Evolutionary conservation across 345 rosid species (phyloP).

Genomic region (Arabidopsis arenosa): DNA sequence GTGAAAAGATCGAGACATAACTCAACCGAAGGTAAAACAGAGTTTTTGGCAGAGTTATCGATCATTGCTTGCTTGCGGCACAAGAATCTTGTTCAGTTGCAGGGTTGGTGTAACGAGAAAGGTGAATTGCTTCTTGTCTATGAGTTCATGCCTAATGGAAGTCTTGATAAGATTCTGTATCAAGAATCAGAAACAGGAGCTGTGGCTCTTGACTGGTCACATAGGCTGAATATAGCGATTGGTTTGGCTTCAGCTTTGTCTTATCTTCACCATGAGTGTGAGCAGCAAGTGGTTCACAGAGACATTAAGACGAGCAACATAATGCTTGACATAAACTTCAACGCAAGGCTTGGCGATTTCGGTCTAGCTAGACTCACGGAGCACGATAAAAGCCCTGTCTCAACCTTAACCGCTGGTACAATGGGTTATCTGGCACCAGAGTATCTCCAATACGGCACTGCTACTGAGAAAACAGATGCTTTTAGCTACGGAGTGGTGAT

Average conservation of each 20-base stretch:
- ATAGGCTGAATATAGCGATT: constrained; percentile 70
- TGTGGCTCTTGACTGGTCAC: constrained; percentile 61
- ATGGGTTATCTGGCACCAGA: constrained; percentile 99
- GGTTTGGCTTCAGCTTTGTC: constrained; percentile 83
- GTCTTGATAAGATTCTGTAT: constrained; percentile 82
- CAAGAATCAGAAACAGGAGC: constrained; percentile 56
- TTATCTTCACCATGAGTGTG: constrained; percentile 93
- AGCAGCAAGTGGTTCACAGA: constrained; percentile 91
- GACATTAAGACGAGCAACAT: constrained; percentile 90
- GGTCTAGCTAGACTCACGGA: constrained; percentile 95
- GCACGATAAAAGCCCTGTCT: constrained; percentile 90
- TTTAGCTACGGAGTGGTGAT: constrained; percentile 91
- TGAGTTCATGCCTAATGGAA: constrained; percentile 93
- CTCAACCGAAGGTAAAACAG: constrained; percentile 80
- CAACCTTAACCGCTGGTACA: constrained; percentile 93
- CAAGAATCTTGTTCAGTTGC: constrained; percentile 86
- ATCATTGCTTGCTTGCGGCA: constrained; percentile 92
- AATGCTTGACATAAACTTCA: constrained; percentile 85
- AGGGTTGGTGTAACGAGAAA: constrained; percentile 95
- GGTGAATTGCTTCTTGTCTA: constrained; percentile 86
- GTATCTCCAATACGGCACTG: constrained; percentile 92
- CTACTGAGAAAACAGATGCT: constrained; percentile 86
- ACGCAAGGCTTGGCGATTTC: constrained; percentile 88
- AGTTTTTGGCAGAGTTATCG: constrained; percentile 83
- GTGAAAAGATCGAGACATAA: constrained; percentile 88